Evolutionary conservation across 2,329 filamentous ascomycete genomes (phyloP).

Genomic region (Epichloe gansuensis): DNA sequence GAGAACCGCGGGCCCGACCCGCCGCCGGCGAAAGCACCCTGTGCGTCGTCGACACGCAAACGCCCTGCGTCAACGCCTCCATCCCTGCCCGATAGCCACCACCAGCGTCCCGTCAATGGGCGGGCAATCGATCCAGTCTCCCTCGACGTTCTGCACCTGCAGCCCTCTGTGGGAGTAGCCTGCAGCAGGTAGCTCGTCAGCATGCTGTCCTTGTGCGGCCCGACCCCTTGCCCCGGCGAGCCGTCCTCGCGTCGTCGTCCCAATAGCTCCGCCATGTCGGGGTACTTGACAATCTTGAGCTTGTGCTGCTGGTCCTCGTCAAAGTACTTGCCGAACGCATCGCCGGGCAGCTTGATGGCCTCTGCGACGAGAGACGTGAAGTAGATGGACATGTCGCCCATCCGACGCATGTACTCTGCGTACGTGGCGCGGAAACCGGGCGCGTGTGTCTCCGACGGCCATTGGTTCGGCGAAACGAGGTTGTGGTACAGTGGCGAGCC

Average conservation of each 20-base stretch:
- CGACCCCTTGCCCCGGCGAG: conserved; percentile 47
- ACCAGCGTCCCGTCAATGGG: conserved; percentile 68
- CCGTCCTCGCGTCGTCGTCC: conserved; percentile 23
- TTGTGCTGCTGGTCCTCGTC: conserved; percentile 69
- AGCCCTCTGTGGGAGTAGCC: conserved; percentile 63
- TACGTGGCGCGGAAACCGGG: conserved; percentile 58
- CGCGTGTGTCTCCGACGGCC: conserved; percentile 53
- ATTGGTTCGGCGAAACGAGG: conserved; percentile 67
- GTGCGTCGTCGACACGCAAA: conserved; percentile 73
- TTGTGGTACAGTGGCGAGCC: conserved; percentile 60
- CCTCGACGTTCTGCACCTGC: conserved; percentile 70
- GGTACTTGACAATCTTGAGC: conserved; percentile 81
- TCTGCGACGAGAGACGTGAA: conserved; percentile 78
- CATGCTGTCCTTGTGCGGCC: conserved; percentile 80
- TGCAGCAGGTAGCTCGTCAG: conserved; percentile 72
- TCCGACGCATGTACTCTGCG: conserved; percentile 62
- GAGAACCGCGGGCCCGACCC: conserved; percentile 61
- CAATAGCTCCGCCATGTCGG: conserved; percentile 49
- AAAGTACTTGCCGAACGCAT: conserved; percentile 70
- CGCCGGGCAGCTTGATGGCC: conserved; percentile 57
- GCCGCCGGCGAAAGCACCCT: conserved; percentile 63
- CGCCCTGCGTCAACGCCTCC: conserved; percentile 73
- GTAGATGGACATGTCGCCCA: conserved; percentile 58
- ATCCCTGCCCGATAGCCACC: conserved; percentile 77
- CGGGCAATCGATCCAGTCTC: conserved; percentile 72